A percentile compares a stretch with the other conserved stretches of the same genome.
Evolutionary conservation across 306 rosid genomes (phyloP).

Genomic region (Prunus salicina): DNA sequence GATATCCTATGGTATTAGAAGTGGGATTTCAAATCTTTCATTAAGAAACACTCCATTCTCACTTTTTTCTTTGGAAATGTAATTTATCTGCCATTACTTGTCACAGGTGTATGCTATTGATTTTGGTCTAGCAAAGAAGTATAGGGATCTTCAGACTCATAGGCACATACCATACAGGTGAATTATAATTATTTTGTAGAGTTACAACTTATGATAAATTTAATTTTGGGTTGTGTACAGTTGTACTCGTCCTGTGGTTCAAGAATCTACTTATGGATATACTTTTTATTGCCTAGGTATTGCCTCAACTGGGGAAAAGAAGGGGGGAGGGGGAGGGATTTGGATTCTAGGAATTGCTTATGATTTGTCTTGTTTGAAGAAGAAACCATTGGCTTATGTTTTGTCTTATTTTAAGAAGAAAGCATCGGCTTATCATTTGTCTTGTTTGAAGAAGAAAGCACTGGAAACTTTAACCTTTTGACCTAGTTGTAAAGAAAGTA

Average conservation of each 20-base stretch:
- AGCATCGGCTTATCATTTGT: not conserved
- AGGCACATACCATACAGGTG: constrained; percentile 98
- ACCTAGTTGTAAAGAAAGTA: no score
- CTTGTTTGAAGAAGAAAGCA: no score
- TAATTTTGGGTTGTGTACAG: no score
- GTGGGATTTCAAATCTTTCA: not conserved
- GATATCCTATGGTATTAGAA: not conserved
- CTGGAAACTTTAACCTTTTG: no score
- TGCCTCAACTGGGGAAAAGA: no score
- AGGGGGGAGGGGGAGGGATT: no score
- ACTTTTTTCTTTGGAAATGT: not conserved
- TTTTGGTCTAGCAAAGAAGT: constrained; percentile 97
- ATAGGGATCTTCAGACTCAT: constrained; percentile 94
- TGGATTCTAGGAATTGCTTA: no score
- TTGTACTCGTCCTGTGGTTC: no score
- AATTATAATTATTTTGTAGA: constrained; percentile 10
- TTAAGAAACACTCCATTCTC: not conserved
- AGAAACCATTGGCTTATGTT: not conserved
- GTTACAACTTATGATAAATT: not conserved
- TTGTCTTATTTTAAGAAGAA: not conserved
- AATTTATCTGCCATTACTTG: constrained; percentile 10
- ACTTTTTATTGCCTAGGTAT: no score
- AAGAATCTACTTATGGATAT: no score
- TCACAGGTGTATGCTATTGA: constrained; percentile 89
- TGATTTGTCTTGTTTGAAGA: no score